These are phyloP conservation scores for Penicillium sp. DNA, from an alignment of 2,329 filamentous ascomycete species.

Conservation along the genomic window DNA sequence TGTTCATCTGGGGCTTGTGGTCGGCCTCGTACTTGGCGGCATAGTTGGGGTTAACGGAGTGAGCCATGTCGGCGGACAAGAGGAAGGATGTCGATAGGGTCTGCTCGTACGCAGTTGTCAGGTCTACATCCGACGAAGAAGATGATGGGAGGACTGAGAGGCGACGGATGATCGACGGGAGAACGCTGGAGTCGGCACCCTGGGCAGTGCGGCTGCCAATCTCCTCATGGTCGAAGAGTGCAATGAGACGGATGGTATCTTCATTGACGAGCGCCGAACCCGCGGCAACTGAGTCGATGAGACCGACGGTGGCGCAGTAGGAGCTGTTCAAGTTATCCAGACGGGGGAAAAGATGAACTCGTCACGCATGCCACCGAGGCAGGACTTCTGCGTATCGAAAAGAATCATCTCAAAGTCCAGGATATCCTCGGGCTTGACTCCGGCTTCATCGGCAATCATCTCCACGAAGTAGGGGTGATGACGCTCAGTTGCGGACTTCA, in stretches of 20 bases:
- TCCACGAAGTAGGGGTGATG: slow-evolving; percentile 86
- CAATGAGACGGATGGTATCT: slow-evolving; percentile 77
- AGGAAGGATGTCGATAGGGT: slow-evolving; percentile 87
- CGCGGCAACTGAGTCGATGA: slow-evolving; percentile 70
- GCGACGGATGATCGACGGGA: slow-evolving; percentile 80
- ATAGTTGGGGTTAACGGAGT: slow-evolving; percentile 95
- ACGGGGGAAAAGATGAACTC: slow-evolving; percentile 94
- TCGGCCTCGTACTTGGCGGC: slow-evolving; percentile 82
- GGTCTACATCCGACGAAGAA: slow-evolving; percentile 54
- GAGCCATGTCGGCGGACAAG: slow-evolving; percentile 95
- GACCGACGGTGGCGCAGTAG: slow-evolving; percentile 79
- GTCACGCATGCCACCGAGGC: slow-evolving; percentile 81
- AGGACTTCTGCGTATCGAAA: slow-evolving; percentile 89
- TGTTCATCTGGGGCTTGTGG: slow-evolving; percentile 93
- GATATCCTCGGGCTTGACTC: slow-evolving; percentile 64
- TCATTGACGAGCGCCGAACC: slow-evolving; percentile 66
- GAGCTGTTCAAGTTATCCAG: slow-evolving; percentile 97
- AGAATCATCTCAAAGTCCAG: slow-evolving; percentile 95
- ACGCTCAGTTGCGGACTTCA: slow-evolving; percentile 71
- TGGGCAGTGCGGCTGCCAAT: slow-evolving; percentile 90
- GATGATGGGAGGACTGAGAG: slow-evolving; percentile 71
- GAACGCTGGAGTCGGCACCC: slow-evolving; percentile 84
- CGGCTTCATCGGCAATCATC: slow-evolving; percentile 74
- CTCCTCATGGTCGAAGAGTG: slow-evolving; percentile 96
- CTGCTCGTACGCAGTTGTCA: slow-evolving; percentile 85